phyloP scores from a whole-genome alignment of 2,329 filamentous ascomycete genomes.

The Bipolaris sorokiniana region DNA sequence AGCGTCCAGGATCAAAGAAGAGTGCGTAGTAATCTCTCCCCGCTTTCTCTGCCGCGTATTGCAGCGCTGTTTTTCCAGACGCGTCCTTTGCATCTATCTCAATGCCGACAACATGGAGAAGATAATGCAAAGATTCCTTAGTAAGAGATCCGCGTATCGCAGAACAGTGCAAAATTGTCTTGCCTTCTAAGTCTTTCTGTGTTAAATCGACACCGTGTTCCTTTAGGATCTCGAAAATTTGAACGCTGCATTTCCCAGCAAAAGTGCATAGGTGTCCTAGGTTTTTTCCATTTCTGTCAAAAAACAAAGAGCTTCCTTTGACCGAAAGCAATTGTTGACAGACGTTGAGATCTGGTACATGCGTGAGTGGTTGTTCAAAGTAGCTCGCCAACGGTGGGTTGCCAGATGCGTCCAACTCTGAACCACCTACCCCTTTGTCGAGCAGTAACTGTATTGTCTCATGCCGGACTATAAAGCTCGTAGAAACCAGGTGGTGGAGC shows the following conservation, averaged over 20 bases:
- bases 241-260: background rate
- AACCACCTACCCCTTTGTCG: constrained; percentile 10
- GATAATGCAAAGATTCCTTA: constrained; percentile 11
- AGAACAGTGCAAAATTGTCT: constrained; percentile 14
- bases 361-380: background rate
- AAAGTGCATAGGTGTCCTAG: constrained; percentile 13
- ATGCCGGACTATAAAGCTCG: background rate
- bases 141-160: constrained; percentile 10
- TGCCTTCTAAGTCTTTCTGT: constrained; percentile 13
- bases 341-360: background rate
- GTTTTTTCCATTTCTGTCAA: constrained; percentile 12
- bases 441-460: constrained; percentile 18
- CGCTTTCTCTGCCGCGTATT: constrained; percentile 9
- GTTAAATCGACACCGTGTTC: constrained; percentile 13
- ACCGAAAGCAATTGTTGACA: constrained; percentile 6
- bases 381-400: constrained; percentile 10
- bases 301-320: constrained; percentile 15
- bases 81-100: constrained; percentile 13
- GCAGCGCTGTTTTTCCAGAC: constrained; percentile 14
- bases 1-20: too few species aligned
- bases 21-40: background rate
- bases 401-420: constrained; percentile 12
- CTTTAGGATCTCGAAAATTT: constrained; percentile 6
- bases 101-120: constrained; percentile 16
- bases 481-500: constrained; percentile 13